Percentiles rank a stretch among this genome's conserved stretches.
phyloP scores from a whole-genome alignment of 345 rosid genomes.

The Citrus reticulata region DNA sequence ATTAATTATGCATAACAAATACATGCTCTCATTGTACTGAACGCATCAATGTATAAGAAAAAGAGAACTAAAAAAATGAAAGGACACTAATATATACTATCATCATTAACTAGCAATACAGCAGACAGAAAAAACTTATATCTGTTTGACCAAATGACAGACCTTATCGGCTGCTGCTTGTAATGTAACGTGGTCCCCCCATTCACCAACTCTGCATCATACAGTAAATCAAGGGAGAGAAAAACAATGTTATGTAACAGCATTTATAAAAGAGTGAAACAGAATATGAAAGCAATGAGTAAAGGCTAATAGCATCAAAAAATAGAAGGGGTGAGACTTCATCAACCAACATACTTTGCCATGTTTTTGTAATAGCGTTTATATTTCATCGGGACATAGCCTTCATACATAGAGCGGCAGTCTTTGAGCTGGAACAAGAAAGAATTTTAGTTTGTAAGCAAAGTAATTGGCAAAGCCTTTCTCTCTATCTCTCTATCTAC shows the following conservation, averaged over 20 bases:
- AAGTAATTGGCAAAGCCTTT: neutral
- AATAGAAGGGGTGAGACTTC: conserved; percentile 8
- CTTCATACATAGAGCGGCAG: conserved; percentile 61
- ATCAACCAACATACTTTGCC: conserved; percentile 64
- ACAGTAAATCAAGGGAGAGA: conserved; percentile 2
- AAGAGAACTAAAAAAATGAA: neutral
- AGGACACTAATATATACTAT: neutral
- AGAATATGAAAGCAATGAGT: neutral
- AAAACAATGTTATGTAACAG: neutral
- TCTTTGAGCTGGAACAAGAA: conserved; percentile 68
- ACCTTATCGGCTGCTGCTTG: conserved; percentile 99
- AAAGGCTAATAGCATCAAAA: neutral
- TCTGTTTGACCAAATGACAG: conserved; percentile 12
- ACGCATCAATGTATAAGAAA: neutral
- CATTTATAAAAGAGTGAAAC: neutral
- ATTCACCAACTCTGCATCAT: conserved; percentile 75
- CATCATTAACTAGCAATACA: neutral
- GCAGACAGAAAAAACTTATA: neutral
- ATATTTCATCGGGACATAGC: conserved; percentile 94
- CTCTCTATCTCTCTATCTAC: neutral
- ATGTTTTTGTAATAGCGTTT: conserved; percentile 75
- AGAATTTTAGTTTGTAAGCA: conserved; percentile 17
- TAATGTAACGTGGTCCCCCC: conserved; percentile 94
- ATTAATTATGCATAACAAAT: no score
- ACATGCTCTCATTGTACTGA: neutral